Base-by-base conservation (phyloP, 345 rosid genomes). In the Citrus maxima region DNA sequence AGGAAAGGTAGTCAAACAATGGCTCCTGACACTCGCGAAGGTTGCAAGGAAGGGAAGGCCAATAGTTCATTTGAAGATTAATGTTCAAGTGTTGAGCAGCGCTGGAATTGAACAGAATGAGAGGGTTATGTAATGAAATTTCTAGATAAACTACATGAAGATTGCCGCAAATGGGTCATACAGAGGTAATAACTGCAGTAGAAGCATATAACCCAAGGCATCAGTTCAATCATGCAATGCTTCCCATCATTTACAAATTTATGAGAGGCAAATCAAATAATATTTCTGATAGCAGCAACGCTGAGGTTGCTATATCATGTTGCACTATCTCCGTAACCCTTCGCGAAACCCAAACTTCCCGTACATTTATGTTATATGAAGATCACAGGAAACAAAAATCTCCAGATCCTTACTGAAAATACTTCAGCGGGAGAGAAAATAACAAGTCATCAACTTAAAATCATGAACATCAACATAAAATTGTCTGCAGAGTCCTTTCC, bases 41-140 rank as follows among this genome's bases (percentile, higher is more conserved):
- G 84, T 96, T 94, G 88, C 92, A 90, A 69, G 99, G 86, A 82
- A 93, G 95, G 71, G 95, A 89, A 84, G 88, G 98, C 99, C 99
- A 96, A 82, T 94, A 96, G 82, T 94, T 96, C 99, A 96, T 96
- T 88, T 96, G 91, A 67, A 96, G 92, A 84, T 96, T 96, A 77
- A 96, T 94, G 85, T 96, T 96, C 93, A 90, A 74, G 87, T 94
- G 98, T 79, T 93, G 99, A 82, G 98, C 95, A 78, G 90, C 83
- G 81, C 99, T 96, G 93, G 77, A 86, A 67, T 35, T 34, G 12
- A 66, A 66, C 46, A 56, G 28, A 35, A 55, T 67, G 32, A n/a
- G 67, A 30, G 22, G 62, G 71, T 65, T 67, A 75, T 49, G 16
- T 7, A 22, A 21, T n/a, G 27, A 65, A 49, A 75, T n/a, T 67